phyloP scores from a whole-genome alignment of 106 monocot genomes.

The Amphibolis antarctica region DNA sequence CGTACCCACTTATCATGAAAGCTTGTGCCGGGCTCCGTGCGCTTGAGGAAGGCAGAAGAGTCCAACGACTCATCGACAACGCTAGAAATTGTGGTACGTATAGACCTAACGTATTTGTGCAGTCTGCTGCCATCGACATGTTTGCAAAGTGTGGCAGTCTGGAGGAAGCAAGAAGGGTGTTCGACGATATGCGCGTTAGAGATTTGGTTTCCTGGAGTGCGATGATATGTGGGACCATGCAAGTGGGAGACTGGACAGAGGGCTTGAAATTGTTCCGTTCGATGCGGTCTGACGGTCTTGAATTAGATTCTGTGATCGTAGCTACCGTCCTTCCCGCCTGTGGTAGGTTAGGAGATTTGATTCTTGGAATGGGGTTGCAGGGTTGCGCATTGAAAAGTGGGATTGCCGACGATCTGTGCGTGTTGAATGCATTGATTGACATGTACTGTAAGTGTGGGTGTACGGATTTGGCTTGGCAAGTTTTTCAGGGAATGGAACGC shows the following conservation, averaged over 20 bases:
- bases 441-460: slow-evolving; percentile 57
- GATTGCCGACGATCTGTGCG: slow-evolving; percentile 24
- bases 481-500: slow-evolving; percentile 21
- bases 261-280: slow-evolving; percentile 26
- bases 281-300: slow-evolving; percentile 31
- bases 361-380: slow-evolving; percentile 34
- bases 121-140: slow-evolving; percentile 44
- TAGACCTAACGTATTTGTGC: slow-evolving; percentile 22
- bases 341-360: slow-evolving; percentile 26
- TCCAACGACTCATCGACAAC: slow-evolving; percentile 12
- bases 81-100: neutral
- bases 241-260: slow-evolving; percentile 28
- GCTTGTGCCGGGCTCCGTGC: slow-evolving; percentile 26
- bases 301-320: slow-evolving; percentile 33
- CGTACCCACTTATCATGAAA: slow-evolving; percentile 41
- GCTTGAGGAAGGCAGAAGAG: slow-evolving; percentile 22
- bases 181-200: slow-evolving; percentile 26
- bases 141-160: slow-evolving; percentile 34
- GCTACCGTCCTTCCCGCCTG: slow-evolving; percentile 42
- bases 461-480: neutral
- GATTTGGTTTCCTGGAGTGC: slow-evolving; percentile 37
- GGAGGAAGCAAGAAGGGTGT: slow-evolving; percentile 22
- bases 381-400: slow-evolving; percentile 30
- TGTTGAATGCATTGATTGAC: slow-evolving; percentile 47
- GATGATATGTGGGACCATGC: slow-evolving; percentile 31